Evolutionary conservation across 495 filamentous ascomycete species (phyloP).

Genomic region (Coniosporium apollinis): DNA sequence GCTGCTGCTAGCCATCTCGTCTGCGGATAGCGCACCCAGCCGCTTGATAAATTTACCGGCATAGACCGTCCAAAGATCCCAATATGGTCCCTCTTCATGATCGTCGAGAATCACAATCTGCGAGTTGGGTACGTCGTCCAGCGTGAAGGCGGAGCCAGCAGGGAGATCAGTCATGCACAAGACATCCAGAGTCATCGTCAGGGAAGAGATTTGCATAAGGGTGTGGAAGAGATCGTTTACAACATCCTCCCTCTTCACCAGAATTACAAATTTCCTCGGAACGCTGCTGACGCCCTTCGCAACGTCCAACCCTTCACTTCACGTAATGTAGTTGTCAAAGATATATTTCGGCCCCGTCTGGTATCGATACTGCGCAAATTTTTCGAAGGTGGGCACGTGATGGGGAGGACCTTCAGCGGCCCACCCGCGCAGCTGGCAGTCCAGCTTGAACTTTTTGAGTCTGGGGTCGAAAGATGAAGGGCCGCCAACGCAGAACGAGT

Average conservation of each 20-base stretch:
- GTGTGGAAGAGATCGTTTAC: constrained; percentile 25
- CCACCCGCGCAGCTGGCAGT: background rate
- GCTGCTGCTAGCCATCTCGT: constrained; percentile 8
- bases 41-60: constrained; percentile 8
- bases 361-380: background rate
- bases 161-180: constrained; percentile 14
- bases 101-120: constrained; percentile 24
- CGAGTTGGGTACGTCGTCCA: constrained; percentile 14
- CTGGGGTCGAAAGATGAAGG: background rate
- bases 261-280: constrained; percentile 1
- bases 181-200: constrained; percentile 22
- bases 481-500: background rate
- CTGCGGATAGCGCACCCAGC: too few relatives aligned
- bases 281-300: background rate
- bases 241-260: constrained; percentile 25
- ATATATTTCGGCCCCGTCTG: background rate
- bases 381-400: background rate
- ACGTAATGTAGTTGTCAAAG: background rate
- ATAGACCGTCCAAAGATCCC: constrained; percentile 22
- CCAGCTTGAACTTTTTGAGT: background rate
- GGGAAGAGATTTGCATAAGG: constrained; percentile 26
- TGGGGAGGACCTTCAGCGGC: background rate
- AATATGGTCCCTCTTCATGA: constrained; percentile 20
- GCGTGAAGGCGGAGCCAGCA: constrained; percentile 11
- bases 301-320: too few relatives aligned